Evolutionary conservation across 2,329 filamentous ascomycete species (phyloP), one percentile per base, ranked within the genome.

Genomic region (Arthroderma sp.): DNA sequence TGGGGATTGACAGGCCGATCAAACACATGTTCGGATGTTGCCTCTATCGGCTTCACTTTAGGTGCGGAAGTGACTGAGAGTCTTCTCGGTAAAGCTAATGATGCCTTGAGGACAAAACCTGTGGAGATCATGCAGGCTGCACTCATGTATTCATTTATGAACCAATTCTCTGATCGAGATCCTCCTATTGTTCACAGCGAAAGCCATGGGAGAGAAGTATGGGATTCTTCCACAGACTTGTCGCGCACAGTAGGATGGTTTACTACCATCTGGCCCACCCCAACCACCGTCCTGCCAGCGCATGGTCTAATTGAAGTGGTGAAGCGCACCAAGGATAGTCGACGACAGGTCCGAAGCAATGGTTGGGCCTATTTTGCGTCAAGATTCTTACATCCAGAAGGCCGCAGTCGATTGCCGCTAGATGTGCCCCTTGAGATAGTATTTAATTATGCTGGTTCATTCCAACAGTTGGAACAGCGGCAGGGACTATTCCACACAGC

Each of bases 161-260:
- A 66, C n/a, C 65, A 68, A 0, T 78, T 78, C 58, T 64, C 66
- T 0, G 73, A 76, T 37, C 67, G 76, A 25, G 61, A 65, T 4
- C 60, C 70, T 1, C 71, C 76, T 0, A 72, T 73, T 0, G 68
- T 79, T 11, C 76, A 74, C 61, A 77, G 75, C 44, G 76, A 79
- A 64, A 73, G 75, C 0, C 75, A 78, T 57, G 76, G 76, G 5
- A 71, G 76, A 19, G 75, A 77, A 60, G 19, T 25, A 6, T 61
- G 72, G 0, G 68, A 73, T 55, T 37, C 67, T 1, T 68, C 64
- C 15, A 67, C 77, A 44, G 76, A 78, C 53, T 66, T 77, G 1
- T 75, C 75, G 0, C 63, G 71, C 25, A 78, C 76, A 0, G 69
- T 77, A 4, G 76, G 76, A 8, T 78, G 76, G 76, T 78, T 77